A percentile compares a stretch with the other conserved stretches of the same genome.
Conservation (phyloP, 305 asterid species). For the Striga hermonthica region DNA sequence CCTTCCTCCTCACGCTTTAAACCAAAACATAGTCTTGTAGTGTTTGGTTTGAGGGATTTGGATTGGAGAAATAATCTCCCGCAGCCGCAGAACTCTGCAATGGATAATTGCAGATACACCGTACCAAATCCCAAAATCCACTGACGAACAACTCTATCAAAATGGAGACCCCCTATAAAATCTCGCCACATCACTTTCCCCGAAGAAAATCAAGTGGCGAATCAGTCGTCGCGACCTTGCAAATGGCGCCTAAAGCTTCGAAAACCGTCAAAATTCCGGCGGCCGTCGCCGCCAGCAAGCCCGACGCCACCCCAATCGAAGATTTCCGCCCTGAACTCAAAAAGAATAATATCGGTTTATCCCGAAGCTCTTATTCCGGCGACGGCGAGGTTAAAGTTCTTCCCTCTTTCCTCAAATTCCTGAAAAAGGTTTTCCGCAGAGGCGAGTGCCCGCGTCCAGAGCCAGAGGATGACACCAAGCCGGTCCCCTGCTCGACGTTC, state of each 20-base stretch:
- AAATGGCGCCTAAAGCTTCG: constrained; percentile 29
- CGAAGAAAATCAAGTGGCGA: no score
- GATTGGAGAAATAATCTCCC: no score
- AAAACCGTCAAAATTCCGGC: constrained; percentile 1
- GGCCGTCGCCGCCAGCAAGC: constrained; percentile 13
- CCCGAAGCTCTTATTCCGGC: constrained; percentile 24
- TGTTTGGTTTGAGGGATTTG: no score
- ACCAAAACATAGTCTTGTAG: no score
- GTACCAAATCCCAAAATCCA: no score
- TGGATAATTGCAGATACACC: no score
- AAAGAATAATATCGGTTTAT: constrained; percentile 21
- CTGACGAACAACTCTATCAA: no score
- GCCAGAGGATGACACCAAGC: not conserved
- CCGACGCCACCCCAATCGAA: constrained; percentile 41
- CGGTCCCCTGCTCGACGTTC: constrained; percentile 19
- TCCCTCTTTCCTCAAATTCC: constrained; percentile 12
- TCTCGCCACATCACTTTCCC: no score
- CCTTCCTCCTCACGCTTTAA: no score
- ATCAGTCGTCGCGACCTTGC: not conserved
- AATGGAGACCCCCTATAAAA: no score
- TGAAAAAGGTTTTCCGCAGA: constrained; percentile 21
- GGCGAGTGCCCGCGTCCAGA: constrained; percentile 40
- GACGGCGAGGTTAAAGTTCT: constrained; percentile 31
- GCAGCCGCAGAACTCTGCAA: no score
- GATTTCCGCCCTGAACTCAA: constrained; percentile 13